Conservation (phyloP, 2,329 filamentous ascomycete species). For the Sporothrix pseudoabietina region DNA sequence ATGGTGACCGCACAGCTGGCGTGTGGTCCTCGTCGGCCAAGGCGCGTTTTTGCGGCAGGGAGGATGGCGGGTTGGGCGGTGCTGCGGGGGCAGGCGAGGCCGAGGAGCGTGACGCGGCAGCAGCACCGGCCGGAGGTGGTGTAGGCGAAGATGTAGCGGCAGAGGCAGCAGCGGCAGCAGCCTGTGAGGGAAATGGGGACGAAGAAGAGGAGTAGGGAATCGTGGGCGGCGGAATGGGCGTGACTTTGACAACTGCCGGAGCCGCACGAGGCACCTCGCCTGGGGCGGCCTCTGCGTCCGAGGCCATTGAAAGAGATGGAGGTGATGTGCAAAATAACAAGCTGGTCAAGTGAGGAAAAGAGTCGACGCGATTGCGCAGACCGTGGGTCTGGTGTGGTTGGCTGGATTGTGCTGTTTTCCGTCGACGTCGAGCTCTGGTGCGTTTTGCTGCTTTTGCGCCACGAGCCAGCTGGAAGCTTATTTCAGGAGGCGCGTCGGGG, state of each 20-base stretch:
- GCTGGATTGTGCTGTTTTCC: neutral
- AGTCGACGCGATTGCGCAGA: neutral
- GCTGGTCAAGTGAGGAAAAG: neutral
- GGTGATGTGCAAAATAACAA: neutral
- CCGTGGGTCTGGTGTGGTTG: neutral
- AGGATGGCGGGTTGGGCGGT: constrained; percentile 26
- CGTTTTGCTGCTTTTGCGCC: neutral
- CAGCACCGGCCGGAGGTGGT: constrained; percentile 36
- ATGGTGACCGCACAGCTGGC: constrained; percentile 71
- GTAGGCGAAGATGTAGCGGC: constrained; percentile 29
- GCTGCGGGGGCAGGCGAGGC: constrained; percentile 3
- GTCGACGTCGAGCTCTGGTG: constrained; percentile 1
- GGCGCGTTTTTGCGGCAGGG: constrained; percentile 65
- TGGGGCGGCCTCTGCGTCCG: constrained; percentile 20
- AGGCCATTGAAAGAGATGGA: constrained; percentile 20
- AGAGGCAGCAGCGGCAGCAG: constrained; percentile 37
- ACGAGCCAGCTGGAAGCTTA: neutral
- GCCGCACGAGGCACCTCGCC: constrained; percentile 10
- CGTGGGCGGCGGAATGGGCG: constrained; percentile 34
- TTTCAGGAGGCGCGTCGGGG: constrained; percentile 26
- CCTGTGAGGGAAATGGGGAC: neutral
- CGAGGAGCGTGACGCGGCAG: neutral
- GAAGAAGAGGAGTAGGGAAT: constrained; percentile 28
- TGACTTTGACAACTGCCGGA: constrained; percentile 31
- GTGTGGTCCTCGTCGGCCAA: constrained; percentile 67